Base-by-base conservation (phyloP, 1,139 yeast species). In the Kodamaea suecica region DNA sequence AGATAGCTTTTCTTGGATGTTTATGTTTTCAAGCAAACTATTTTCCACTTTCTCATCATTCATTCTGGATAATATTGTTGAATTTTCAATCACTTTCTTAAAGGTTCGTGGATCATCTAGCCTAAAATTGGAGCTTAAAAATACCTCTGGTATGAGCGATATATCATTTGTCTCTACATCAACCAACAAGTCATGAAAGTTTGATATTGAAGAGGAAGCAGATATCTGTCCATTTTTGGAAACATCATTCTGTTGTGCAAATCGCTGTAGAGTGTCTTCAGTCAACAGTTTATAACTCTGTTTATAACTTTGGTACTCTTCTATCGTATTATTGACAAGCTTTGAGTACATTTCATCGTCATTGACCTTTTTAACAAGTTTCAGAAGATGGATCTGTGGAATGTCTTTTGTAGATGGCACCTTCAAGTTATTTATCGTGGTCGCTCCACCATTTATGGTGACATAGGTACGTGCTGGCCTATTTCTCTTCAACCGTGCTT, bases 31-130 rank as follows among this genome's bases (percentile, higher is more conserved):
- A 4, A 34, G 40, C 19, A 44, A 38, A 1, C 33, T 21, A 7
- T 12, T 6, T 7, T 23, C 26, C 6, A 19, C 21, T 21, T 34
- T 24, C 20, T 42, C 47, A 12, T 45, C 52, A 9, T 50, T 51
- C 4, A 52, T 52, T 30, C 51, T 54, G 2, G 62, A 53, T 4
- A 68, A 43, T 17, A 76, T 61, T 10, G 68, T 63, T 3, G 75
- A 56, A 33, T 73, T 70, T 36, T 78, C 85, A 23, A 84, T 72
- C 2, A 90, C 95, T 39, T 76, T 67, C 41, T 79, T 79, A 58
- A 92, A 92, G 1, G 82, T 72, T 39, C 96, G 69, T 3, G 97
- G 97, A 53, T 94, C 88, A 52, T 92, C 97, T 27, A 92, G 67
- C 44, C 87, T 72, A 59, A 92, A 92, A 34, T 80, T 74, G 4